Base-by-base conservation (phyloP, 768 basidiomycete genomes). In the Pulveroboletus sp. region DNA sequence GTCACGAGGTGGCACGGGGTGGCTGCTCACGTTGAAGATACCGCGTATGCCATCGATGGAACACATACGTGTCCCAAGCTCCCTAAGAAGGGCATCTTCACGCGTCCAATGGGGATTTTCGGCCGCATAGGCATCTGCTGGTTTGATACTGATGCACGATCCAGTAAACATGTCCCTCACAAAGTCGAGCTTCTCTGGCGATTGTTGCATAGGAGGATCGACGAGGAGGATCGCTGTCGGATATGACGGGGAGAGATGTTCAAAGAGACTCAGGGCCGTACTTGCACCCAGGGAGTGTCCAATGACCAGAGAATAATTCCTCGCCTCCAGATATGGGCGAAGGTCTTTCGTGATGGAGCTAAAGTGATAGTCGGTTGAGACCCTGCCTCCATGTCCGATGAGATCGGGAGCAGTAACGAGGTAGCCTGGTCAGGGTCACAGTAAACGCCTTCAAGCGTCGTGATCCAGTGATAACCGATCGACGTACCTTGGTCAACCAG, bases 401-500 rank as follows among this genome's bases (percentile, higher is more conserved):
- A 60, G 52, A 24, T 62, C 53, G n/a, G 63, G 63, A 26, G 63
- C 58, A 8, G 49, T 58, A 3, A 64, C 60, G 0, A 54, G 42
- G 51, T 60, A 65, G 0, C 63, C 63, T 65, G 47, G 9, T 14
- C 0, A 15, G 32, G 12, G 31, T 32, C 31, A 1, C 32, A 5
- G 14, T 32, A 14, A 46, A 38, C 30, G 7, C 5, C n/a, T 46
- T 15, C 6, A 8, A 33, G n/a, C 35, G 6, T 2, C 1, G 9
- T 27, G 15, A 28, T 11, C 14, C 3, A n/a, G 18, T 8, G 18
- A 14, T n/a, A 14, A 9, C 15, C 0, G 8, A 24, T 21, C 6
- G 17, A n/a, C 35, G 3, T 39, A 62, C 64, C 60, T 54, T 51
- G 50, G 12, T 43, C 33, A 21, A 39, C 62, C 38, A 62, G 51